phyloP scores from a whole-genome alignment of 2,329 filamentous ascomycete genomes.

The Ceratocystis ficicola region DNA sequence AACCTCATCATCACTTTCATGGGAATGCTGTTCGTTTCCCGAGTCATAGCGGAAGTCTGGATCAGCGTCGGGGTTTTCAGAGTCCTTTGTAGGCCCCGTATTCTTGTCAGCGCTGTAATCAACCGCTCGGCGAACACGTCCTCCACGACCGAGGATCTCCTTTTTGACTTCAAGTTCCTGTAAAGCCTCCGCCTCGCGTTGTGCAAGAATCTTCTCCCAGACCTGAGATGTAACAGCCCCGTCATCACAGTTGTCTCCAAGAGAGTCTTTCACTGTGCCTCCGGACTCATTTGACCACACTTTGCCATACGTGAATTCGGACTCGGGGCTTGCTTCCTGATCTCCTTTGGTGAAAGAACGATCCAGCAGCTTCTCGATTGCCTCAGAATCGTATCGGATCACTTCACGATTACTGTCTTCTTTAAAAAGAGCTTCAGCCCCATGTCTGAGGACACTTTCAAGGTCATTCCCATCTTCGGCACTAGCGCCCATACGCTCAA shows the following conservation, averaged over 20 bases:
- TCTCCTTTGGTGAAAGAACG: conserved; percentile 59
- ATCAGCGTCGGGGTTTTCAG: conserved; percentile 23
- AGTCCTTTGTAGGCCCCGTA: conserved; percentile 25
- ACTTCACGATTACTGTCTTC: conserved; percentile 58
- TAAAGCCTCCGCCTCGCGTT: conserved; percentile 68
- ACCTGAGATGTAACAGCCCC: conserved; percentile 43
- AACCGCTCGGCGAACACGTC: conserved; percentile 49
- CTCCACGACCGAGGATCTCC: conserved; percentile 74
- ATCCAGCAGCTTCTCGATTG: conserved; percentile 85
- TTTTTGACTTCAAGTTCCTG: conserved; percentile 51
- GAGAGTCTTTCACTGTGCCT: conserved; percentile 50
- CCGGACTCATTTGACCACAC: conserved; percentile 82
- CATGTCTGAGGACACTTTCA: conserved; percentile 77
- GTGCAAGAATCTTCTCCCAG: conserved; percentile 81
- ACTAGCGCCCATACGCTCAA: conserved; percentile 81
- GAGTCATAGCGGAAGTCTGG: background rate
- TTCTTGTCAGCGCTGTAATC: conserved; percentile 13
- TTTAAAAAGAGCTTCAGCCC: conserved; percentile 74
- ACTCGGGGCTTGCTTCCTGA: conserved; percentile 38
- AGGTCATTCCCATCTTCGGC: conserved; percentile 68
- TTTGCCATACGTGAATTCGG: conserved; percentile 72
- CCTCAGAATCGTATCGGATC: conserved; percentile 67
- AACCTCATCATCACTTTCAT: background rate
- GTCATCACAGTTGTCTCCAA: conserved; percentile 28
- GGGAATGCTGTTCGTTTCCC: background rate